Evolutionary conservation across 2,329 filamentous ascomycete genomes (phyloP), one percentile per base, ranked within the genome.

Genomic region (Raffaelea ambrosiae): DNA sequence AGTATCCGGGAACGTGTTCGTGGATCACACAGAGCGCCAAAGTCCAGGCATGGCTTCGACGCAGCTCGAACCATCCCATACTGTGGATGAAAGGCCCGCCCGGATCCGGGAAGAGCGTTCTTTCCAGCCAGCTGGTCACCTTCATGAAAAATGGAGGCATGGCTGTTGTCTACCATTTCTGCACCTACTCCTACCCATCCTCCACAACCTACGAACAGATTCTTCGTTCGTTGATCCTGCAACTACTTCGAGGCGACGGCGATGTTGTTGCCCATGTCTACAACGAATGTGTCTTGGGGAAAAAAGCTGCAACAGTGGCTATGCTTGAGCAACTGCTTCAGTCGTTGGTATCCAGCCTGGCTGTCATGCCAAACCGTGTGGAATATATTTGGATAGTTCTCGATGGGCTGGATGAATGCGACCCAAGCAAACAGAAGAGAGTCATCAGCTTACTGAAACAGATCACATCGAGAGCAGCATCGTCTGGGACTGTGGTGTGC

Each of bases 31-130:
- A 59, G 2, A 55, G 66, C 3, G 11, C 29, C 1, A 57, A 54
- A 9, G 51, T 68, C 5, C 36, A 14, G 2, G 40, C 55, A 1
- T 65, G 61, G 62, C 45, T 64, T 10, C 49, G 48, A 35, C n/a
- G 11, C 3, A 54, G 35, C 0, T 48, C 50, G 0, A 55, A 62
- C 4, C 45, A 48, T 0, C 47, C 54, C 3, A 54, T 61, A 19
- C n/a, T 66, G 0, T 61, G 58, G 55, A 54, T 68, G 0, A 60
- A 65, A 5, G 66, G 66, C 0, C 52, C 48, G 2, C 61, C 64
- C 1, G 66, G 66, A 1, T 57, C 58, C 1, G 66, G 66, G 0
- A 70, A 69, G 43, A 69, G 63, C 26, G 58, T 66, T 0, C 39
- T 68, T 2, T 43, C 58, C 9, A 51, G 55, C 0, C 58, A 62